phyloP scores from a whole-genome alignment of 2,329 filamentous ascomycete species.

The Alternaria triticimaculans region DNA sequence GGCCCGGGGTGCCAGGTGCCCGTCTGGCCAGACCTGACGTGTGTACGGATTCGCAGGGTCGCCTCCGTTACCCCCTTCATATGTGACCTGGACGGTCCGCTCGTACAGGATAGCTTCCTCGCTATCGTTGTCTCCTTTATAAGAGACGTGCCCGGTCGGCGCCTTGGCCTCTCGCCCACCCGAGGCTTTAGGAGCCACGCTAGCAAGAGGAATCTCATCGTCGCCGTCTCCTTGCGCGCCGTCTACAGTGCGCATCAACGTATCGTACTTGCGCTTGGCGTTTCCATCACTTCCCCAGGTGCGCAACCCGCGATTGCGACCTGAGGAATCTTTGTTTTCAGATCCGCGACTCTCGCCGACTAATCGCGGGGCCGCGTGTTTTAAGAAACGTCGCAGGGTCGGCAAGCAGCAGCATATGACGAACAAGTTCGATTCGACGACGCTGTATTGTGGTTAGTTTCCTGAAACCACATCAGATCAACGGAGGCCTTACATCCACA shows the following conservation, averaged over 20 bases:
- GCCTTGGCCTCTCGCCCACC: constrained; percentile 1
- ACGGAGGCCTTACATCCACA: constrained; percentile 19
- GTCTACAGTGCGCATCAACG: constrained; percentile 24
- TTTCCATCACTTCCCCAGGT: constrained; percentile 15
- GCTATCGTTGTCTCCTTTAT: constrained; percentile 20
- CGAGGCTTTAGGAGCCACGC: not conserved
- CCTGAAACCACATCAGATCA: too few relatives aligned
- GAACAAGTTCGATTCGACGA: constrained; percentile 52
- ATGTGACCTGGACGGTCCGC: constrained; percentile 25
- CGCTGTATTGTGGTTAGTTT: constrained; percentile 23
- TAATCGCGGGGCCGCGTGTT: constrained; percentile 43
- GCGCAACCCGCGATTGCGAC: constrained; percentile 8
- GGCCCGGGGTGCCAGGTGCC: not conserved
- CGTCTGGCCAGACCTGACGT: not conserved
- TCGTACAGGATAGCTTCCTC: constrained; percentile 29
- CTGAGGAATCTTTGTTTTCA: constrained; percentile 8
- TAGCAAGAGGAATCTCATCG: constrained; percentile 13
- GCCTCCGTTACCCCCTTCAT: constrained; percentile 6
- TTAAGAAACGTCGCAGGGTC: constrained; percentile 51
- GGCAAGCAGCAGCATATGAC: constrained; percentile 53
- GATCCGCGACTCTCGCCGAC: constrained; percentile 16
- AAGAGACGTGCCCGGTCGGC: not conserved
- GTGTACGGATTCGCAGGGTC: not conserved
- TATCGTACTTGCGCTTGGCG: constrained; percentile 20
- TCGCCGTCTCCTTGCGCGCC: constrained; percentile 1